Conservation (phyloP, 805 yeast genomes). For the Yamadazyma paraphyllophila region DNA sequence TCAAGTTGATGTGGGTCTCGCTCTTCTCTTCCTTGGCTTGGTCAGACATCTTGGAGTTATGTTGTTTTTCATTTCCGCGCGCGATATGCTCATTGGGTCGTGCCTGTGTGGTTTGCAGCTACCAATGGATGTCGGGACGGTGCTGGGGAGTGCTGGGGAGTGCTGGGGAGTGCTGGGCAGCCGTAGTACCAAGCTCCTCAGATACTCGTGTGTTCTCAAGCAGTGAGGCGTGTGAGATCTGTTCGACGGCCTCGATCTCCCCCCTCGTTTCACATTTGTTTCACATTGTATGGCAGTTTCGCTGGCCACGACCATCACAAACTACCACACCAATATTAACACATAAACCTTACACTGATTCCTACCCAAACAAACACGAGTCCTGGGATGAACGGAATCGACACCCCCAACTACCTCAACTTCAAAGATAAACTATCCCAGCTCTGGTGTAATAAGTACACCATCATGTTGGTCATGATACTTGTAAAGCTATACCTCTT, state of each 20-base stretch:
- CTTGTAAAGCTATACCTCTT: slow-evolving; percentile 63
- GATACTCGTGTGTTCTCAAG: background rate
- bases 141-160: too few species aligned
- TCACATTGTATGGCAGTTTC: slow-evolving; percentile 2
- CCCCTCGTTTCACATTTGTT: background rate
- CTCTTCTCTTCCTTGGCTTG: slow-evolving; percentile 45
- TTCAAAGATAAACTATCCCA: slow-evolving; percentile 48
- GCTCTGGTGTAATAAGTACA: slow-evolving; percentile 62
- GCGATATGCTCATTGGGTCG: too few species aligned
- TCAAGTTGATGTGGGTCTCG: slow-evolving; percentile 75
- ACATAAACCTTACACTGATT: background rate
- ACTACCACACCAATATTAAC: background rate
- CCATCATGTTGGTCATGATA: slow-evolving; percentile 54
- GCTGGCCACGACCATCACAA: background rate
- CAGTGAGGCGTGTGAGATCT: background rate
- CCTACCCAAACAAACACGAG: background rate
- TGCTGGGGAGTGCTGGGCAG: too few species aligned
- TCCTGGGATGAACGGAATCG: too few species aligned
- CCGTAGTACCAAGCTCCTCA: background rate
- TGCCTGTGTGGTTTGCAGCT: too few species aligned
- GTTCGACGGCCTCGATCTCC: background rate
- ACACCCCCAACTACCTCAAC: slow-evolving; percentile 13
- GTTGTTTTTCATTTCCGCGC: background rate
- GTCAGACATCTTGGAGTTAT: slow-evolving; percentile 21
- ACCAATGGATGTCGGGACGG: too few species aligned